Conservation (phyloP, 805 yeast species). For the Nakazawaea anatomiae region DNA sequence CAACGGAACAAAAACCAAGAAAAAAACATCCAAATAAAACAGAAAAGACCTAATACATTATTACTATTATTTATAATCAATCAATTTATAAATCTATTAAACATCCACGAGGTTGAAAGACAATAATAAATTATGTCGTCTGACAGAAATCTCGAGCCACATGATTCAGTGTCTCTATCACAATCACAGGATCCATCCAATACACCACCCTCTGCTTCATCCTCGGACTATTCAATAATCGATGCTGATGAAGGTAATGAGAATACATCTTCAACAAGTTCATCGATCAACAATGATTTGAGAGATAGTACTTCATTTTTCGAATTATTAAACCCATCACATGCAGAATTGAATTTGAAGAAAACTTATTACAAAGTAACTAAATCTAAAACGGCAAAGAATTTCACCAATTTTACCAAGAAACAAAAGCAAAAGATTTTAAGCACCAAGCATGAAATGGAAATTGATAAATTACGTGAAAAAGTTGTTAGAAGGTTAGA, state of each 20-base stretch:
- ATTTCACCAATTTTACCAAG: slow-evolving; percentile 15
- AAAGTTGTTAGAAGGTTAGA: slow-evolving; percentile 25
- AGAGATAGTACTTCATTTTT: slow-evolving; percentile 5
- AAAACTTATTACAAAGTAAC: slow-evolving; percentile 10
- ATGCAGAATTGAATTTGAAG: slow-evolving; percentile 7
- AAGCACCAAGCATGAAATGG: slow-evolving; percentile 22
- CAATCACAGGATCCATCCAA: not conserved
- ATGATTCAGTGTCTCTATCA: not conserved
- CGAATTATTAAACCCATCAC: slow-evolving; percentile 10
- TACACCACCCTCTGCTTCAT: not conserved
- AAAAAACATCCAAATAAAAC: too few relatives aligned
- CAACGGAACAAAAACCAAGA: too few relatives aligned
- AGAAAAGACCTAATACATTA: too few relatives aligned
- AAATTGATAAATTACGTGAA: slow-evolving; percentile 19
- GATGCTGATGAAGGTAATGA: not conserved
- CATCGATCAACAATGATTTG: not conserved
- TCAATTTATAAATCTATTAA: too few relatives aligned
- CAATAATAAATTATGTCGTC: too few relatives aligned
- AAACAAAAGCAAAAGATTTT: slow-evolving; percentile 18
- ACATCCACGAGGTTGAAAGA: too few relatives aligned
- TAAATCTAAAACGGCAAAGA: slow-evolving; percentile 9
- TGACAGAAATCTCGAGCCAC: too few relatives aligned
- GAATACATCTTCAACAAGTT: not conserved
- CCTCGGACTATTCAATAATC: not conserved
- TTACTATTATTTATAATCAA: too few relatives aligned